phyloP scores from a whole-genome alignment of 768 basidiomycete species.

The Phaeolepiota aurea region DNA sequence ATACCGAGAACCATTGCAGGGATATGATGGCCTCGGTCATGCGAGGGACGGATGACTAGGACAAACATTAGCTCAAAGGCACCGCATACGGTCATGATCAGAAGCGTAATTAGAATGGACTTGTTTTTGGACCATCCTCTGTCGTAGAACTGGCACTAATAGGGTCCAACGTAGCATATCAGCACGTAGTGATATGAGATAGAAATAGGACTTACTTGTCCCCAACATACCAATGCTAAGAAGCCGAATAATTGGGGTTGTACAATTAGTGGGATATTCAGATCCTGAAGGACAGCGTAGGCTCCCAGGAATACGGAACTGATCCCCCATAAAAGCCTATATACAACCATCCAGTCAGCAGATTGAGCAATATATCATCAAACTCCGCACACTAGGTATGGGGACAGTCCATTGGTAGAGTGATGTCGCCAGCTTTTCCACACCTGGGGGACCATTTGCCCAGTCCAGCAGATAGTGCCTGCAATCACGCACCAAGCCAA shows the following conservation, averaged over 20 bases:
- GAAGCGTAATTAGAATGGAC: conserved; percentile 26
- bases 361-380: conserved; percentile 2
- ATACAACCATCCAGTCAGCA: background rate
- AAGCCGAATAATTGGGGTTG: conserved; percentile 61
- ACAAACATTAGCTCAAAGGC: conserved; percentile 54
- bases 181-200: background rate
- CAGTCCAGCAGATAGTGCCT: conserved; percentile 64
- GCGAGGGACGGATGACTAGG: conserved; percentile 43
- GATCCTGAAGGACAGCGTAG: conserved; percentile 53
- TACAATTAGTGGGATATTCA: conserved; percentile 67
- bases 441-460: conserved; percentile 62
- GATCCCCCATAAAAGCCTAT: conserved; percentile 54
- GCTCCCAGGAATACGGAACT: conserved; percentile 56
- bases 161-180: background rate
- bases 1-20: conserved; percentile 55
- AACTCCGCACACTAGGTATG: conserved; percentile 46
- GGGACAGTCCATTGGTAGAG: conserved; percentile 62
- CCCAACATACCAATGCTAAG: conserved; percentile 54
- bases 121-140: conserved; percentile 24
- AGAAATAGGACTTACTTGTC: conserved; percentile 39
- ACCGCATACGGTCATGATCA: conserved; percentile 36
- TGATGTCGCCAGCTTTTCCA: conserved; percentile 66
- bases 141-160: conserved; percentile 64
- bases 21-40: conserved; percentile 18
- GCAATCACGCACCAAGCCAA: background rate